These are phyloP conservation scores for Xylaria sp. DNA, from an alignment of 2,329 filamentous ascomycete genomes.

Conservation along the genomic window DNA sequence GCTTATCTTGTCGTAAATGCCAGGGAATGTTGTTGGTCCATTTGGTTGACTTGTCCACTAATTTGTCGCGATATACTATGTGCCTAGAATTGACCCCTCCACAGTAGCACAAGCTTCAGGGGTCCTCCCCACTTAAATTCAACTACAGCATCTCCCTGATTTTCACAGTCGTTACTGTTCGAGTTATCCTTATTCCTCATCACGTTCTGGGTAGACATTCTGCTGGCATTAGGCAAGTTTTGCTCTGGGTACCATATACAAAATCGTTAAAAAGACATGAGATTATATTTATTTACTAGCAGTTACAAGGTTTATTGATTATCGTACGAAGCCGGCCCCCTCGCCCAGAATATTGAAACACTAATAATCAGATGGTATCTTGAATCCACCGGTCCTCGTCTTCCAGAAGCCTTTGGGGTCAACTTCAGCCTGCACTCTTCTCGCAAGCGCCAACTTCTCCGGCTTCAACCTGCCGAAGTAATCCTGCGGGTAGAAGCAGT, in stretches of 20 bases:
- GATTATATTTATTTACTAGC: constrained; percentile 19
- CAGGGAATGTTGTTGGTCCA: constrained; percentile 15
- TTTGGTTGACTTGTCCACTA: constrained; percentile 23
- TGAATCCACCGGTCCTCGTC: constrained; percentile 55
- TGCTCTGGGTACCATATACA: not conserved
- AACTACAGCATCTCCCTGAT: not conserved
- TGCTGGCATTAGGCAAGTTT: no score
- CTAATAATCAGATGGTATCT: constrained; percentile 42
- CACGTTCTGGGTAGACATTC: not conserved
- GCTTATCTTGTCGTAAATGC: not conserved
- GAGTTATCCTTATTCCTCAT: not conserved
- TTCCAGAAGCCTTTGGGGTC: constrained; percentile 53
- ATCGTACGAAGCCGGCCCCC: not conserved
- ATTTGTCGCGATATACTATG: not conserved
- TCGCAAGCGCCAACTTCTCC: constrained; percentile 50
- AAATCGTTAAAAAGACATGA: not conserved
- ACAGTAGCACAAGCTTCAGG: constrained; percentile 4
- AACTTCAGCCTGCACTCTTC: constrained; percentile 48
- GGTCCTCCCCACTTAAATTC: constrained; percentile 8
- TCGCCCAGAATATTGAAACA: not conserved
- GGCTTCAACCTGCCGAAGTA: constrained; percentile 54
- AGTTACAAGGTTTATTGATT: not conserved
- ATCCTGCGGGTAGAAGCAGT: constrained; percentile 55
- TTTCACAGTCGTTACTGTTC: not conserved
- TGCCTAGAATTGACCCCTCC: constrained; percentile 32